Percentiles rank a stretch among this genome's conserved stretches.
These are phyloP conservation scores for Cladosporium sp. DNA, from an alignment of 2,329 filamentous ascomycete genomes.

Conservation along the genomic window DNA sequence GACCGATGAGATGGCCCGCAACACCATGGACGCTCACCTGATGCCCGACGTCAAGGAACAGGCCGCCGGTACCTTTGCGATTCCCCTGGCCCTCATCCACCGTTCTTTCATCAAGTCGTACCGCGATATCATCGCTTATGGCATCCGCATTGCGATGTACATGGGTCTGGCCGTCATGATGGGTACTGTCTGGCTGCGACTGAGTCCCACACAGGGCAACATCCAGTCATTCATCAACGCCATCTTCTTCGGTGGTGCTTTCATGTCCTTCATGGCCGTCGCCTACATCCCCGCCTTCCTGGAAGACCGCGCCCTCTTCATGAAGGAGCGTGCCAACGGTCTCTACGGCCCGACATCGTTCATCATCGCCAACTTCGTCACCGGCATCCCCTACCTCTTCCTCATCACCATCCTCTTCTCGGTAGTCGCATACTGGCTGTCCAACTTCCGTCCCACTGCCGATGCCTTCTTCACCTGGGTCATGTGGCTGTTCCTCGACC, in stretches of 20 bases:
- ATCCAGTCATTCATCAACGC: slow-evolving; percentile 80
- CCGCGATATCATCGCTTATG: slow-evolving; percentile 77
- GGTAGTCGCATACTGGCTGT: slow-evolving; percentile 70
- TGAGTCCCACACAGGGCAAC: slow-evolving; percentile 60
- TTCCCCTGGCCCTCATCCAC: slow-evolving; percentile 63
- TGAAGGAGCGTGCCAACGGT: slow-evolving; percentile 75
- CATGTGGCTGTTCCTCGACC: slow-evolving; percentile 79
- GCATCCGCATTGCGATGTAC: slow-evolving; percentile 78
- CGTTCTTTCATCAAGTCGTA: slow-evolving; percentile 78
- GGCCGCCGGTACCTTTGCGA: slow-evolving; percentile 41
- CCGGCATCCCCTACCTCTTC: slow-evolving; percentile 76
- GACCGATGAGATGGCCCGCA: slow-evolving; percentile 31
- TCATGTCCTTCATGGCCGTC: slow-evolving; percentile 53
- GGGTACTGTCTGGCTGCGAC: slow-evolving; percentile 78
- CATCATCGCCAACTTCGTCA: slow-evolving; percentile 71
- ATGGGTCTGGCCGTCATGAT: slow-evolving; percentile 74
- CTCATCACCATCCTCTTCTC: slow-evolving; percentile 71
- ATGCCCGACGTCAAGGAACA: slow-evolving; percentile 24
- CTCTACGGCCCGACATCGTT: slow-evolving; percentile 70
- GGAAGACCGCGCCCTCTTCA: slow-evolving; percentile 66
- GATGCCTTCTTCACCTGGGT: slow-evolving; percentile 69
- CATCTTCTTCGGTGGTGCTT: slow-evolving; percentile 53
- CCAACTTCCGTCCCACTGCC: slow-evolving; percentile 62
- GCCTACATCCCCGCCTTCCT: slow-evolving; percentile 81
- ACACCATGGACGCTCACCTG: slow-evolving; percentile 27